phyloP scores from a whole-genome alignment of 352 stramenopile species.

The Phytophthora pluvialis region DNA sequence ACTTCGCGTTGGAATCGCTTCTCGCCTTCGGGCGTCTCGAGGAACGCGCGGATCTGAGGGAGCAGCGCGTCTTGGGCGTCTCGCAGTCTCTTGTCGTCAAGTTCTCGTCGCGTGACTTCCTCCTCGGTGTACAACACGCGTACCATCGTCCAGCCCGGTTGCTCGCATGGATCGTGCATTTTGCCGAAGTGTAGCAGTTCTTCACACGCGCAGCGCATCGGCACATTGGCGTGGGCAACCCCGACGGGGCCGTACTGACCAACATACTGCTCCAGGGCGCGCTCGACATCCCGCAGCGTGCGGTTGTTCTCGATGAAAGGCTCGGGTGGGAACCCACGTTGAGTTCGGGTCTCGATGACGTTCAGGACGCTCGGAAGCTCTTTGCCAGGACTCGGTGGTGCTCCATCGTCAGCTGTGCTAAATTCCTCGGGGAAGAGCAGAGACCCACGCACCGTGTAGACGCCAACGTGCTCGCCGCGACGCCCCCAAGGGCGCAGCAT shows the following conservation, averaged over 20 bases:
- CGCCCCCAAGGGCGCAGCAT: slow-evolving; percentile 69
- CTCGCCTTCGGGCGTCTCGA: slow-evolving; percentile 60
- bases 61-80: slow-evolving; percentile 57
- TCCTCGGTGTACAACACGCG: slow-evolving; percentile 68
- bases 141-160: slow-evolving; percentile 63
- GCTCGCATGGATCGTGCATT: slow-evolving; percentile 70
- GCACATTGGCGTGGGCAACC: slow-evolving; percentile 57
- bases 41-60: slow-evolving; percentile 64
- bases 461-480: slow-evolving; percentile 49
- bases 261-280: slow-evolving; percentile 66
- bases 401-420: slow-evolving; percentile 33
- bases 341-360: slow-evolving; percentile 70
- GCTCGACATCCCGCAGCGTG: slow-evolving; percentile 40
- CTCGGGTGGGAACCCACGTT: slow-evolving; percentile 69
- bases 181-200: slow-evolving; percentile 70
- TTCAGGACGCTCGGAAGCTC: slow-evolving; percentile 62
- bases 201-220: slow-evolving; percentile 80
- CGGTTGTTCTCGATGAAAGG: slow-evolving; percentile 56
- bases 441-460: slow-evolving; percentile 54
- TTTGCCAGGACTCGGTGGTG: slow-evolving; percentile 18
- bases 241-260: slow-evolving; percentile 71
- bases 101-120: slow-evolving; percentile 51
- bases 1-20: slow-evolving; percentile 76
- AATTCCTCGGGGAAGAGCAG: slow-evolving; percentile 57
- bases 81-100: slow-evolving; percentile 54